Evolutionary conservation across 345 rosid species (phyloP).

Genomic region (Kernera saxatilis): DNA sequence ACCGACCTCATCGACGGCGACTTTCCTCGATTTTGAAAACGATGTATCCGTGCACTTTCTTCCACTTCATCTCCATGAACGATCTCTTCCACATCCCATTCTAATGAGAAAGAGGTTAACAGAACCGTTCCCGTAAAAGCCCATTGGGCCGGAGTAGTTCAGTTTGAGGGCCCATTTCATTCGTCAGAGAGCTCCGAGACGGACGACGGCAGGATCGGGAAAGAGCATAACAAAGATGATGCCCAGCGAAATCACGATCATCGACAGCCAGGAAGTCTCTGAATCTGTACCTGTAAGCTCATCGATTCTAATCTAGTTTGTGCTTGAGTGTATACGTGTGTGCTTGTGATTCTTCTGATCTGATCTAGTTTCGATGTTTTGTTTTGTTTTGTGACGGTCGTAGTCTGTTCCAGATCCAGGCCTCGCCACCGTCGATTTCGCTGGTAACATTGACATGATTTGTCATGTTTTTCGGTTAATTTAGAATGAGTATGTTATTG

Average conservation of each 20-base stretch:
- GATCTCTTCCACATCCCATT: conserved; percentile 81
- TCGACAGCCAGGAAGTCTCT: conserved; percentile 70
- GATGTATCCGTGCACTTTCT: conserved; percentile 69
- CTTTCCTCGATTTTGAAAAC: conserved; percentile 69
- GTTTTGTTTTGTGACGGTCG: conserved; percentile 11
- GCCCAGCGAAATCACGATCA: conserved; percentile 82
- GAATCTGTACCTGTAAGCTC: conserved; percentile 88
- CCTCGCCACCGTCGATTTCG: conserved; percentile 52
- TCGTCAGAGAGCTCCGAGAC: not conserved
- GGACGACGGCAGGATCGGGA: not conserved
- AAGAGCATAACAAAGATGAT: conserved; percentile 39
- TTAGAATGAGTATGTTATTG: not conserved
- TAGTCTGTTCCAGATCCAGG: conserved; percentile 89
- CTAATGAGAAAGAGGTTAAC: too few relatives aligned
- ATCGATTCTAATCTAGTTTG: conserved; percentile 1
- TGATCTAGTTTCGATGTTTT: conserved; percentile 13
- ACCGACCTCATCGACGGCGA: conserved; percentile 81
- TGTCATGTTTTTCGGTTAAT: not conserved
- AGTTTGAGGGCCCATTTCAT: not conserved
- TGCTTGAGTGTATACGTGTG: not conserved
- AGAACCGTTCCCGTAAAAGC: not conserved
- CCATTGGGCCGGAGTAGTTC: not conserved
- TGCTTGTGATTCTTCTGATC: conserved; percentile 19
- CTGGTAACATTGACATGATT: conserved; percentile 41
- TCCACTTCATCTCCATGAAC: conserved; percentile 93